Base-by-base conservation (phyloP, 768 basidiomycete genomes). In the Trametes meyenii region DNA sequence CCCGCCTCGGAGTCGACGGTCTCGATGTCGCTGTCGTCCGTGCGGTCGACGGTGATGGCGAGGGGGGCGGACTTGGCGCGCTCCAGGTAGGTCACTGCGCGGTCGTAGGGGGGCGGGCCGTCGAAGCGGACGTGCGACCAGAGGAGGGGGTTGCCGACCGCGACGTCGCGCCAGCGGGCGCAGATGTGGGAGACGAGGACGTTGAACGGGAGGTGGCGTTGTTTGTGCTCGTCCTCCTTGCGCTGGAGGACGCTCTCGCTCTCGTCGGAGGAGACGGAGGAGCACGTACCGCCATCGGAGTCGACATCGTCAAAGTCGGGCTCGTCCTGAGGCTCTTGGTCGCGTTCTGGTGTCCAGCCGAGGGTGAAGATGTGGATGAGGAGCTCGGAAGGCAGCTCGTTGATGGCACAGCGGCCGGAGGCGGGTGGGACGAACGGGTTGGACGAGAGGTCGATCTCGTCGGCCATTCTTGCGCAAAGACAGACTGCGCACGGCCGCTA, bases 181-280 rank as follows among this genome's bases (percentile, higher is more conserved):
- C 86, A 88, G 11, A 87, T 81, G 65, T 86, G 86, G 17, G 86
- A 86, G 14, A 81, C 84, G 65, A 85, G 74, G 29, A 85, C 58
- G 50, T 53, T 52, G 58, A 53, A 52, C 38, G 50, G 58, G 2
- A 60, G 50, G 21, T 14, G 11, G 35, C 51, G 51, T 26, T 48
- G 45, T 36, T 55, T 39, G 19, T 53, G 45, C 23, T 60, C 59
- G 12, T 48, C 38, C 45, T 35, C 44, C 1, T n/a, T 35, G 49
- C 11, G 44, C 54, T 23, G 33, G 5, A 45, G 50, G 19, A 24
- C 17, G 45, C 45, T 61, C n/a, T 24, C 17, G 45, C 45, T 61
- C n/a, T 24, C 16, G 12, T 39, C 35, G 14, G 44, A 52, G 17
- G 52, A 52, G 7, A 43, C 35, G 49, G 48, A 43, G 26, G 57